phyloP scores from a whole-genome alignment of 306 rosid species.

The Vigna reflexopilosa region DNA sequence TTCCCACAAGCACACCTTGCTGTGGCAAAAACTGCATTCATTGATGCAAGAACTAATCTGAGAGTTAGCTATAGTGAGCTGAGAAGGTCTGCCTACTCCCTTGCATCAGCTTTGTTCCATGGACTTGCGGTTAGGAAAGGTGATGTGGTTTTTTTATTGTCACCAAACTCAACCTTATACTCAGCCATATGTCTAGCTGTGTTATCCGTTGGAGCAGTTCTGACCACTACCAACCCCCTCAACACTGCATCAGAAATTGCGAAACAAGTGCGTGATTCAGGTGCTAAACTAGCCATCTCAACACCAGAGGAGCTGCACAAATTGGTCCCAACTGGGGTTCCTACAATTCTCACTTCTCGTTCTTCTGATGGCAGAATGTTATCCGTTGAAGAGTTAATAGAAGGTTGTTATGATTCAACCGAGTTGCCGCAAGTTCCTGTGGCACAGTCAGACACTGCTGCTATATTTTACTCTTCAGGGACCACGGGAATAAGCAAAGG shows the following conservation, averaged over 20 bases:
- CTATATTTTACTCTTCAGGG: constrained; percentile 88
- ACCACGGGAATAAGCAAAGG: constrained; percentile 92
- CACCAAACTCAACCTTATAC: constrained; percentile 72
- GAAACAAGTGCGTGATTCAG: constrained; percentile 75
- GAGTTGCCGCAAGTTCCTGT: constrained; percentile 50
- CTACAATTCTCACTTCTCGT: constrained; percentile 58
- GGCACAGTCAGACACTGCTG: constrained; percentile 80
- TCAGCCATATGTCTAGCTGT: constrained; percentile 79
- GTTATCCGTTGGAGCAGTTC: constrained; percentile 73
- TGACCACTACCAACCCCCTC: constrained; percentile 81
- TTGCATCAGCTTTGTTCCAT: constrained; percentile 71
- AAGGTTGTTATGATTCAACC: constrained; percentile 57
- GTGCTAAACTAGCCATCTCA: constrained; percentile 75
- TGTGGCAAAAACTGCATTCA: constrained; percentile 65
- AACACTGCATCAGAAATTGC: constrained; percentile 71
- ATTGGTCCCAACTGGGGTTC: constrained; percentile 64
- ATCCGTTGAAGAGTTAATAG: constrained; percentile 73
- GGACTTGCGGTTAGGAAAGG: constrained; percentile 76
- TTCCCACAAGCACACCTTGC: constrained; percentile 62
- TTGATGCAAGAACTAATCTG: constrained; percentile 58
- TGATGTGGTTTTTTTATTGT: constrained; percentile 73
- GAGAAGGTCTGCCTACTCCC: constrained; percentile 58
- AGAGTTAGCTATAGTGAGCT: constrained; percentile 69
- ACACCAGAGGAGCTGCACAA: constrained; percentile 76
- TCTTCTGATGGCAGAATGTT: constrained; percentile 40